These are phyloP conservation scores for Coemansia asiatica DNA, from an alignment of 192 early-diverging fungal species.

Conservation along the genomic window DNA sequence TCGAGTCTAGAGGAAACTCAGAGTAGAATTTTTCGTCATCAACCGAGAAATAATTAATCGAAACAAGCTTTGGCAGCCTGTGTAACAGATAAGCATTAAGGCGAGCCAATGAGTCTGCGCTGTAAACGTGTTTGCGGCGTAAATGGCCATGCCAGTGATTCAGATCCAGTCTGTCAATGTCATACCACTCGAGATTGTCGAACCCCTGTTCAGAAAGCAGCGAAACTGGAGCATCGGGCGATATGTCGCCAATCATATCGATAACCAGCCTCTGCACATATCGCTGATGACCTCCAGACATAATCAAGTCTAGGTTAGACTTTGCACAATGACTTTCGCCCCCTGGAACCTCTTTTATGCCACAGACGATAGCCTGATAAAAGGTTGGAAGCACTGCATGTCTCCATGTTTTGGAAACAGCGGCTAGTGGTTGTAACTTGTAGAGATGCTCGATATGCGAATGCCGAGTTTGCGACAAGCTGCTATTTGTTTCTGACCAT, in stretches of 20 bases:
- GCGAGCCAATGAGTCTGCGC: conserved; percentile 21
- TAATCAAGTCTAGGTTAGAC: conserved; percentile 30
- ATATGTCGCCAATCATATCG: conserved; percentile 30
- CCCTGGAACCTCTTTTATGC: conserved; percentile 15
- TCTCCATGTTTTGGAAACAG: conserved; percentile 33
- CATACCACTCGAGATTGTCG: conserved; percentile 12
- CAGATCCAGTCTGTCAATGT: conserved; percentile 20
- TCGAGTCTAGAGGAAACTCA: conserved; percentile 41
- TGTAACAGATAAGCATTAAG: conserved; percentile 42
- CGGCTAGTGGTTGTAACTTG: conserved; percentile 34
- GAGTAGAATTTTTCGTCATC: conserved; percentile 30
- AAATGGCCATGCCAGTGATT: conserved; percentile 27
- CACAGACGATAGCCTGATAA: conserved; percentile 33
- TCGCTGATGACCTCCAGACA: conserved; percentile 15
- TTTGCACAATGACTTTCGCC: not conserved
- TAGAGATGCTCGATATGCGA: conserved; percentile 14
- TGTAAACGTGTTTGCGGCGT: conserved; percentile 3
- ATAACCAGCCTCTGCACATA: conserved; percentile 29
- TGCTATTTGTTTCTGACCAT: not conserved
- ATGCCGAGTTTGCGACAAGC: conserved; percentile 1
- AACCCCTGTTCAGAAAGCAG: conserved; percentile 28
- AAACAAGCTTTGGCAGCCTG: conserved; percentile 27
- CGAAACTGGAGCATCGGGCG: conserved; percentile 15
- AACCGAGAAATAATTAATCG: conserved; percentile 25
- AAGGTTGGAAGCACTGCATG: conserved; percentile 30